phyloP scores from a whole-genome alignment of 495 filamentous ascomycete genomes.

The Saxispiralis lemnorum region DNA sequence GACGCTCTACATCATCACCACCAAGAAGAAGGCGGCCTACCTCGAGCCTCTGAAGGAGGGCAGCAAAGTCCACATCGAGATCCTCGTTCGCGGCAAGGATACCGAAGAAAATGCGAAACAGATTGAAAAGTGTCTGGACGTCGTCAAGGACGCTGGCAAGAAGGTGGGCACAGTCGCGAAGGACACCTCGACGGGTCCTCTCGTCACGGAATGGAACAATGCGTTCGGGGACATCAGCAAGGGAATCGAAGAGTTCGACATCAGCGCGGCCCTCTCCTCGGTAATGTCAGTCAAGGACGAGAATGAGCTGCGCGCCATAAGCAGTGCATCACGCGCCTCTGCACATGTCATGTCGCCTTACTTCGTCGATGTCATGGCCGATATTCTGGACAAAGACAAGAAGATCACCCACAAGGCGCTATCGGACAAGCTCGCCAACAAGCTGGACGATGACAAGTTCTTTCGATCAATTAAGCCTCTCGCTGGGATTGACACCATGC shows the following conservation, averaged over 20 bases:
- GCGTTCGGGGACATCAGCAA: conserved; percentile 54
- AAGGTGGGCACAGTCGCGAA: conserved; percentile 77
- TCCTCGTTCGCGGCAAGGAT: conserved; percentile 79
- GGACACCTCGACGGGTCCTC: conserved; percentile 68
- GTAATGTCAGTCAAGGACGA: conserved; percentile 92
- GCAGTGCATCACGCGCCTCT: conserved; percentile 80
- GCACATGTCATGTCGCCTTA: conserved; percentile 83
- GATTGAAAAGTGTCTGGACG: conserved; percentile 61
- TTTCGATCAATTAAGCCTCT: conserved; percentile 78
- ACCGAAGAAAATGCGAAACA: conserved; percentile 72
- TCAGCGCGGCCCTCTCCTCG: conserved; percentile 59
- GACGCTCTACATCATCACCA: conserved; percentile 75
- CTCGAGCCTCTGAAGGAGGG: conserved; percentile 71
- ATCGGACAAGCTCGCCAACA: conserved; percentile 65
- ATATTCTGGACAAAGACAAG: conserved; percentile 82
- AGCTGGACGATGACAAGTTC: conserved; percentile 83
- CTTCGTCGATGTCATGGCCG: conserved; percentile 95
- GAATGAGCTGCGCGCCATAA: conserved; percentile 79
- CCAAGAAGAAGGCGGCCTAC: conserved; percentile 94
- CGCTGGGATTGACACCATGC: conserved; percentile 67
- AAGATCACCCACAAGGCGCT: conserved; percentile 81
- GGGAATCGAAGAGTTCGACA: conserved; percentile 79
- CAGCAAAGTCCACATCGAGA: conserved; percentile 76
- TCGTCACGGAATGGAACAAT: conserved; percentile 91
- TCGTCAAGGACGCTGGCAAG: conserved; percentile 75